Base-by-base conservation (phyloP, 495 filamentous ascomycete species). In the Pyronema omphalodes region DNA sequence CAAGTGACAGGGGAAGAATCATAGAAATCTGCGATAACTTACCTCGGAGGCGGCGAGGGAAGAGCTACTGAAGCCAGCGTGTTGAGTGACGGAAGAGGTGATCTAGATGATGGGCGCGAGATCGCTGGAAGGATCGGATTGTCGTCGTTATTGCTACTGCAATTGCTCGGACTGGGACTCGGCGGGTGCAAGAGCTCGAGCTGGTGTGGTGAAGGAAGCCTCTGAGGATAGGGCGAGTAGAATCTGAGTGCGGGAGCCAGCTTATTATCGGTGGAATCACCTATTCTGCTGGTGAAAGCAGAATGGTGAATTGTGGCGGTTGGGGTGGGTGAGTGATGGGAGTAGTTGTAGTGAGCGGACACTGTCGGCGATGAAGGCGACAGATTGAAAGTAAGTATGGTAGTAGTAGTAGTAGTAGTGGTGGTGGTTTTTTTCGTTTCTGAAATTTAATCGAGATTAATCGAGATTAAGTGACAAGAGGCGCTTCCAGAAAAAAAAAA, bases 1-100 rank as follows among this genome's bases (percentile, higher is more conserved):
- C 2, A 29, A 29, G 23, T 29, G 23, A 29, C 5, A 29, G 2
- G 23, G 23, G 23, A 29, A 29, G 23, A 29, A 29, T 2, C 23
- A 29, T 29, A 29, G 23, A 14, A 50, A 50, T 49, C 36, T 51
- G 57, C 41, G 60, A n/a, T n/a, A n/a, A 65, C 62, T 46, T 65
- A 65, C 62, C 62, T 58, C 54, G 60, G 65, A 52, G 52, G 41
- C 23, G 62, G 62, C 49, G 62, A 65, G 59, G 62, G 62, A 54
- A 61, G 58, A 54, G 62, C 62, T 47, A 64, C 62, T 52, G 62
- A 64, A 65, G 62, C 62, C 62, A 65, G 62, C 55, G 62, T 55
- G 52, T 33, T 56, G 55, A 56, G 46, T 23, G 61, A 64, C 51
- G 61, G 61, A 44, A 63, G 55, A 43, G 61, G 60, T 46, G 57